A percentile compares a stretch with the other conserved stretches of the same genome.
Evolutionary conservation across 768 basidiomycete species (phyloP).

Genomic region (Boletellus ananiceps): DNA sequence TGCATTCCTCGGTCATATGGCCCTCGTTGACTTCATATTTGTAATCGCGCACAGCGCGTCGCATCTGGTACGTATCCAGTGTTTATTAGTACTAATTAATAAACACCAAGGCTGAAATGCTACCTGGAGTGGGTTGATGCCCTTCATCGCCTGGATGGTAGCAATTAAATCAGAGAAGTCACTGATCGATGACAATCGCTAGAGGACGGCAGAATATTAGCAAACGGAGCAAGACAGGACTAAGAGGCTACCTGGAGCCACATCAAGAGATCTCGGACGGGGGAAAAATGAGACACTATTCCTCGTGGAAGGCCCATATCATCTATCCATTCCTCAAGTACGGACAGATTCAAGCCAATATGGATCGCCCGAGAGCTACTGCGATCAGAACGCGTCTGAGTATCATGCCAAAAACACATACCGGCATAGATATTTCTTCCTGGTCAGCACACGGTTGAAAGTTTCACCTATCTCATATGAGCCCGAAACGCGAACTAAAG

Average conservation of each 20-base stretch:
- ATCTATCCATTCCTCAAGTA: conserved; percentile 89
- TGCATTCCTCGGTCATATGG: conserved; percentile 91
- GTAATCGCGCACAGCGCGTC: conserved; percentile 88
- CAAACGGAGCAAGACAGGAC: not conserved
- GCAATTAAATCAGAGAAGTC: conserved; percentile 87
- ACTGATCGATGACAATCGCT: conserved; percentile 82
- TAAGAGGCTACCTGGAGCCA: conserved; percentile 71
- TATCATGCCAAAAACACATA: conserved; percentile 28
- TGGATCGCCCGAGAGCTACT: conserved; percentile 76
- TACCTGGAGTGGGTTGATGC: conserved; percentile 91
- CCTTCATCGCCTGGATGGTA: conserved; percentile 82
- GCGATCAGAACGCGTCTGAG: conserved; percentile 7
- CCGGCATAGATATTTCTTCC: conserved; percentile 94
- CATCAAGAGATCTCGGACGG: conserved; percentile 75
- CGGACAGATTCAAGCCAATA: conserved; percentile 80
- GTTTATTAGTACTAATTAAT: not conserved
- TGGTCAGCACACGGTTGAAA: conserved; percentile 80
- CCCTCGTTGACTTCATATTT: conserved; percentile 92
- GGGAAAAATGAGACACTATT: conserved; percentile 74
- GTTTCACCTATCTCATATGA: conserved; percentile 56
- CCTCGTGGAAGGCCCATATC: conserved; percentile 75
- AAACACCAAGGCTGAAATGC: not conserved
- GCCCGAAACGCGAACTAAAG: not conserved
- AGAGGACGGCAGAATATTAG: conserved; percentile 5
- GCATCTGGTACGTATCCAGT: conserved; percentile 53